A percentile compares a stretch with the other conserved stretches of the same genome.
Conservation (phyloP, 2,329 filamentous ascomycete genomes). For the Diatrype stigma region DNA sequence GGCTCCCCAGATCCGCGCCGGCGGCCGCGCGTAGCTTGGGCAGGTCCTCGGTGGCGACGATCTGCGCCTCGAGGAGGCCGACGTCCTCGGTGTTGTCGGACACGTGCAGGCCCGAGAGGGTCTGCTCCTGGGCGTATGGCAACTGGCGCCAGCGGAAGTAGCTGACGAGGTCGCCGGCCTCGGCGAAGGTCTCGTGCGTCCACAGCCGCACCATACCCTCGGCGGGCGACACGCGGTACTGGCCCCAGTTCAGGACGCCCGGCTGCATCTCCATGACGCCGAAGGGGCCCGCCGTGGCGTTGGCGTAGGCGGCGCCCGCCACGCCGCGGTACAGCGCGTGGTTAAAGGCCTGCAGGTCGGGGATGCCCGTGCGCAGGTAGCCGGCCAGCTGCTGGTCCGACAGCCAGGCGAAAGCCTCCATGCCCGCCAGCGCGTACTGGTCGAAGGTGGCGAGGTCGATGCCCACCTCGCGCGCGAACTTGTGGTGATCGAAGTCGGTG, state of each 20-base stretch:
- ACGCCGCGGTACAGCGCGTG: constrained; percentile 17
- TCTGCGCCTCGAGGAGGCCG: constrained; percentile 11
- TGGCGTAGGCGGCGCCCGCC: constrained; percentile 16
- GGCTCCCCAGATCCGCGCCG: not conserved
- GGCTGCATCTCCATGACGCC: constrained; percentile 22
- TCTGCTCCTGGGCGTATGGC: constrained; percentile 20
- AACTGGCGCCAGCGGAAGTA: constrained; percentile 22
- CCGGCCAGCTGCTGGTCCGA: constrained; percentile 12
- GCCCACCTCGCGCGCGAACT: constrained; percentile 15
- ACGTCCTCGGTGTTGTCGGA: constrained; percentile 15
- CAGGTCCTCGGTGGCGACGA: constrained; percentile 12
- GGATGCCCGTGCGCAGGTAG: constrained; percentile 15
- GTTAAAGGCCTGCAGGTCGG: constrained; percentile 16
- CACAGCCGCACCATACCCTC: constrained; percentile 19
- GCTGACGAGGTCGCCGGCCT: constrained; percentile 14
- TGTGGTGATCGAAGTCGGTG: constrained; percentile 18
- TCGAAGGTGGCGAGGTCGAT: constrained; percentile 18
- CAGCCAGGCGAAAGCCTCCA: constrained; percentile 8
- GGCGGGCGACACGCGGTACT: constrained; percentile 14
- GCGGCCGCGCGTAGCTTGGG: constrained; percentile 7
- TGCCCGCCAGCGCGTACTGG: constrained; percentile 14
- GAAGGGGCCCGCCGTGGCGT: constrained; percentile 10
- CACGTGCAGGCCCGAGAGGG: constrained; percentile 15
- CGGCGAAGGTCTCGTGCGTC: constrained; percentile 18
- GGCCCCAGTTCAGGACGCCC: constrained; percentile 19